These are phyloP conservation scores for Gonium pectorale DNA, from an alignment of 139 green algal species.

Conservation along the genomic window DNA sequence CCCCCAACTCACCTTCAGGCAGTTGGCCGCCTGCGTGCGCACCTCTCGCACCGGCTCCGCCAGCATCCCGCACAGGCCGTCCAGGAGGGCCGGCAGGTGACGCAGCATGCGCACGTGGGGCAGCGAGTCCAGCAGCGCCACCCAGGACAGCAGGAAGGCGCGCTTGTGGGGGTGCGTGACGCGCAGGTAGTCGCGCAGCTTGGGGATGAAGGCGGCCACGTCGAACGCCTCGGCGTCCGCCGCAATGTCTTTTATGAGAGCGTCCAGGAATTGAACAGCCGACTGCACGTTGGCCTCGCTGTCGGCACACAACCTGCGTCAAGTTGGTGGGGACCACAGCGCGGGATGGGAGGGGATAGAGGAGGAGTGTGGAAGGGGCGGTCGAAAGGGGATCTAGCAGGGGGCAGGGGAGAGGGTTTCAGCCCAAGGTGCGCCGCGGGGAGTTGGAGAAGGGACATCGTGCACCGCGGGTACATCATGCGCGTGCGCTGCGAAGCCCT, in stretches of 20 bases:
- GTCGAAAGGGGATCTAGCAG: no score
- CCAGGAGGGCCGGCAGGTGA: slow-evolving; percentile 91
- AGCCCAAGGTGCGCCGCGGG: no score
- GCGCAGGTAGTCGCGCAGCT: slow-evolving; percentile 83
- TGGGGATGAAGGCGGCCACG: slow-evolving; percentile 89
- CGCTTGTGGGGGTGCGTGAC: slow-evolving; percentile 90
- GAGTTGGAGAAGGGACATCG: no score
- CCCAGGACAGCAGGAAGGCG: slow-evolving; percentile 88
- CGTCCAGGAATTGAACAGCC: slow-evolving; percentile 93
- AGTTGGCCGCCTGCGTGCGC: slow-evolving; percentile 59
- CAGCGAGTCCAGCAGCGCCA: slow-evolving; percentile 87
- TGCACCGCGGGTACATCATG: no score
- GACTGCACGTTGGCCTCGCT: slow-evolving; percentile 88
- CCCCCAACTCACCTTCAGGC: slow-evolving; percentile 27
- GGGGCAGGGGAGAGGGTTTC: no score
- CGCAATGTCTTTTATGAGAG: slow-evolving; percentile 91
- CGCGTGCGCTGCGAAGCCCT: no score
- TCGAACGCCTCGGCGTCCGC: slow-evolving; percentile 64
- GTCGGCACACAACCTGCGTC: slow-evolving; percentile 71
- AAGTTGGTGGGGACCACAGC: no score
- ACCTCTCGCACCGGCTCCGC: slow-evolving; percentile 76
- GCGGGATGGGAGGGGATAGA: no score
- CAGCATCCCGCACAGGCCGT: slow-evolving; percentile 92
- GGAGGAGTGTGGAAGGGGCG: no score
- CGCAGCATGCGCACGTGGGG: slow-evolving; percentile 91